A percentile compares a stretch with the other conserved stretches of the same genome.
These are phyloP conservation scores for Trichosporon sp. DNA, from an alignment of 1,284 basidiomycete genomes.

Conservation along the genomic window DNA sequence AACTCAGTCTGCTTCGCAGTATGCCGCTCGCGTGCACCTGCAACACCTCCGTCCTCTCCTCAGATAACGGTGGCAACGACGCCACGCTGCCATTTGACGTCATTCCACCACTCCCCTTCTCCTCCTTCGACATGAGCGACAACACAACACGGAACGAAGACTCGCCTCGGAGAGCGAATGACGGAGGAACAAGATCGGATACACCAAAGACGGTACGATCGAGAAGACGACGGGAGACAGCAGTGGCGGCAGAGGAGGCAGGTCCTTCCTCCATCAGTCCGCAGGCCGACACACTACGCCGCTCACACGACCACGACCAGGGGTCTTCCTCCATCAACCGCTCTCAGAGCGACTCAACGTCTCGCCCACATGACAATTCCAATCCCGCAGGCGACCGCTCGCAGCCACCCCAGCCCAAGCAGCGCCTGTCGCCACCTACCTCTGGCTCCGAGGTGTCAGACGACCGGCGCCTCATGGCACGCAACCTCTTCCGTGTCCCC, in stretches of 20 bases:
- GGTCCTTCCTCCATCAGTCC: constrained; percentile 1
- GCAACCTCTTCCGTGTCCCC: not conserved
- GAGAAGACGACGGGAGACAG: not conserved
- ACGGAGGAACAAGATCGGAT: not conserved
- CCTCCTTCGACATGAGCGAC: not conserved
- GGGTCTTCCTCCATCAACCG: not conserved
- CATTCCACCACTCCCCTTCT: not conserved
- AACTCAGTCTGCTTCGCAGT: not conserved
- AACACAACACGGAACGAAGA: not conserved
- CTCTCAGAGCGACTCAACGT: not conserved
- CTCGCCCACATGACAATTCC: not conserved
- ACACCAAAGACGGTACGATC: not conserved
- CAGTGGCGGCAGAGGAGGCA: not conserved
- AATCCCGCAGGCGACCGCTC: not conserved
- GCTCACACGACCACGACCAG: constrained; percentile 7
- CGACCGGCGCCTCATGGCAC: not conserved
- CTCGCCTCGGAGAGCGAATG: constrained; percentile 1
- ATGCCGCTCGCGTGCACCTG: constrained; percentile 15
- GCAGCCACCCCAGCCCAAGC: not conserved
- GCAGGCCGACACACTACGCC: not conserved
- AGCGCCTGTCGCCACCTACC: not conserved
- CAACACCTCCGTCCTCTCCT: not conserved
- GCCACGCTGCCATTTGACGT: constrained; percentile 1
- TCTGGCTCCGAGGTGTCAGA: not conserved
- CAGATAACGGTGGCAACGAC: not conserved